Base-by-base conservation (phyloP, 177 flowering plant genomes). In the Telopea speciosissima region DNA sequence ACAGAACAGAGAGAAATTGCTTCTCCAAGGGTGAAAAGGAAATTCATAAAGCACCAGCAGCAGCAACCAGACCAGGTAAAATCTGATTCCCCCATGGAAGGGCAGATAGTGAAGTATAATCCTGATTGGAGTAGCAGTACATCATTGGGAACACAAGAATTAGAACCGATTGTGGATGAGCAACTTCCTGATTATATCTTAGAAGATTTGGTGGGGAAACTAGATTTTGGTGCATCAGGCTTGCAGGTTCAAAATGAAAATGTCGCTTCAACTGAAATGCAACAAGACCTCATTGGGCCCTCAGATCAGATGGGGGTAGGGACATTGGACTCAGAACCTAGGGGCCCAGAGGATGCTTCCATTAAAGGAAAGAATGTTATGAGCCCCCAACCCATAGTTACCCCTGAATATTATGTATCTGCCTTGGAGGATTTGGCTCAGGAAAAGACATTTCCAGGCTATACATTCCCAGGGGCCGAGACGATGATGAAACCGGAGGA, bases 11-110 rank as follows among this genome's bases (percentile, higher is more conserved):
- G 68, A 74, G 72, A 69, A 8, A 71, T 86, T 23, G 80, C 65
- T 45, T 83, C 89, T 63, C 77, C 87, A 26, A 83, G 83, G 77
- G 75, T 77, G 54, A 83, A 72, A 73, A 84, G 87, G 76, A 87
- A 81, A 79, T 86, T 86, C 68, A 67, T 87, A 42, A 88, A 81
- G 59, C 86, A 82, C 21, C 73, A 78, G 73, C 88, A 89, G 59
- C 86, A 82, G 24, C 74, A 78, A 52, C 79, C 58, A 49, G 85
- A 70, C 42, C 56, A 66, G 0, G 74, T 68, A 63, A 52, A 40
- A 25, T 11, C 73, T 63, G 81, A 49, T 67, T 52, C 82, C 21
- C 62, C 80, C 28, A 31, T 58, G 71, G 85, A 83, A 73, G 84
- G 78, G 66, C 83, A 82, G 82, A 66, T 89, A 31, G 83, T 84